Conservation (phyloP, 148 eudicot species). For the Selenicereus undatus region DNA sequence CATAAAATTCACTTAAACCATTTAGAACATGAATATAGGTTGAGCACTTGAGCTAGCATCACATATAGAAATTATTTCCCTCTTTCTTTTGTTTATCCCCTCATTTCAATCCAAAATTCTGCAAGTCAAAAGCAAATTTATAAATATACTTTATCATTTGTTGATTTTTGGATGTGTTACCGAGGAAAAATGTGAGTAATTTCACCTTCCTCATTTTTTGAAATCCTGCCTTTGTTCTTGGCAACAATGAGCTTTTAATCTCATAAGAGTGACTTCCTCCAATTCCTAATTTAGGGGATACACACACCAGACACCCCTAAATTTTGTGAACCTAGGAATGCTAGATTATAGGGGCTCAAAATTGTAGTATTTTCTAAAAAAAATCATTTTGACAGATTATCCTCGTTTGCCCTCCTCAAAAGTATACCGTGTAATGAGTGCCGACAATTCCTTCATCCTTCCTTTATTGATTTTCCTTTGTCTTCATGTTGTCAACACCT, state of each 20-base stretch:
- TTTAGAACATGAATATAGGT: too few relatives aligned
- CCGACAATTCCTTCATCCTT: background rate
- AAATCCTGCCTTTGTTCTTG: too few relatives aligned
- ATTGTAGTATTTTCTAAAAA: background rate
- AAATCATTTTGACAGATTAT: background rate
- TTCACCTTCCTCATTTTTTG: too few relatives aligned
- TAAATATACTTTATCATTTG: too few relatives aligned
- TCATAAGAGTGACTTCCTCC: background rate
- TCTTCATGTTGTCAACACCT: background rate
- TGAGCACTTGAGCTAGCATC: too few relatives aligned
- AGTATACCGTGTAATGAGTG: background rate
- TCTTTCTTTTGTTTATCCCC: too few relatives aligned
- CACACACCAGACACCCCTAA: background rate
- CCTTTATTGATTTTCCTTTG: background rate
- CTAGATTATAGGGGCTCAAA: background rate
- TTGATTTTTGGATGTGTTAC: too few relatives aligned
- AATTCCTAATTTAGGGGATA: background rate
- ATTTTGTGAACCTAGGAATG: background rate
- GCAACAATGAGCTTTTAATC: background rate
- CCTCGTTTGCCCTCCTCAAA: background rate
- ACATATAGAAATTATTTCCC: too few relatives aligned
- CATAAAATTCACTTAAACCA: too few relatives aligned
- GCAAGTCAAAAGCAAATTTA: too few relatives aligned
- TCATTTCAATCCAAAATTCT: too few relatives aligned
- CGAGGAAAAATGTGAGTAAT: too few relatives aligned